Base-by-base conservation (phyloP, 2,329 filamentous ascomycete species). In the Chaetomiaceae sp. region DNA sequence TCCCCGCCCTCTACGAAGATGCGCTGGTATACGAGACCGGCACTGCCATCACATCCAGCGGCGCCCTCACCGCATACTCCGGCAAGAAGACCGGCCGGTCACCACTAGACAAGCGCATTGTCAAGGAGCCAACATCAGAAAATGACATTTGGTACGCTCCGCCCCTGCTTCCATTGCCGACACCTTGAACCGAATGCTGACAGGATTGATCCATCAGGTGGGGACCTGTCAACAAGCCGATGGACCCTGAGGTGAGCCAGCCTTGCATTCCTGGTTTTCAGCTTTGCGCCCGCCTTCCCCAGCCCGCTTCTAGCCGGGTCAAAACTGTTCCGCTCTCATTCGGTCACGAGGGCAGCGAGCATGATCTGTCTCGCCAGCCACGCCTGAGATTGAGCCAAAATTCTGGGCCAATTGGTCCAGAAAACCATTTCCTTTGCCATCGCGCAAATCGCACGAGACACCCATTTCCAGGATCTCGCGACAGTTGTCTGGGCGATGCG, bases 201-300 rank as follows among this genome's bases (percentile, higher is more conserved):
- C 53, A 54, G 29, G 20, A 9, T 22, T 51, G 8, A 11, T 23
- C 15, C 31, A 46, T 55, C n/a, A 79, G 76, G 75, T 97, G 94
- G 94, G 94, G 94, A 68, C 92, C 94, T 53, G 94, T 99, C 64
- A 99, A 99, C 82, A 97, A 97, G 84, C 89, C 92, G 70, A 99
- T 99, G 94, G 86, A 84, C 64, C 83, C 91, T 66, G 91, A 97
- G 73, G 94, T 97, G 87, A 84, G 89, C 77, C 43, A 47, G 15
- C 11, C 17, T 31, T 23, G 34, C 20, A 59, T 54, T 58, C 51
- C 49, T 53, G n/a, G 20, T 42, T 47, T 31, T 9, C 23, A 19
- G 12, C 46, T 49, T 55, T 51, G 23, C 47, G 8, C 31, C 23
- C 22, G 19, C 11, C 38, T 23, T 8, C 15, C 23, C 20, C 45